A percentile compares a stretch with the other conserved stretches of the same genome.
Evolutionary conservation across 257 asterid genomes (phyloP).

Genomic region (Orobanche coerulescens): DNA sequence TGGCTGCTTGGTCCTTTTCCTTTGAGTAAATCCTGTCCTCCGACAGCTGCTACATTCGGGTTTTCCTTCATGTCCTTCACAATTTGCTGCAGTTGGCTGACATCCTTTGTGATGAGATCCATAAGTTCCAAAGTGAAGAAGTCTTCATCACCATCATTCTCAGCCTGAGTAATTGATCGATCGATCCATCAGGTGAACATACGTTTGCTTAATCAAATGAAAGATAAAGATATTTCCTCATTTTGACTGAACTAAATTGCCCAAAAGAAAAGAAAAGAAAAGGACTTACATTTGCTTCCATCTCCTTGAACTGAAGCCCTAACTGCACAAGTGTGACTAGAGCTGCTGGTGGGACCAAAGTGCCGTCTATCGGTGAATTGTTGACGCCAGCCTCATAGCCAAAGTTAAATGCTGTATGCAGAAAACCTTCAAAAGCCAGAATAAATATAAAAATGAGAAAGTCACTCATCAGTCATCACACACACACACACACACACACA

Average conservation of each 20-base stretch:
- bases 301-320: conserved; percentile 39
- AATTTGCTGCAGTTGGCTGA: conserved; percentile 21
- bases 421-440: conserved; percentile 22
- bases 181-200: no score
- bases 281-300: conserved; percentile 41
- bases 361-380: conserved; percentile 27
- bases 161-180: conserved; percentile 23
- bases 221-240: not conserved
- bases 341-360: conserved; percentile 35
- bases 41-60: conserved; percentile 13
- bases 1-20: conserved; percentile 13
- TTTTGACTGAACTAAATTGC: not conserved
- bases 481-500: not conserved
- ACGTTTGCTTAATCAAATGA: no score
- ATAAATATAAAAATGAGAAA: not conserved
- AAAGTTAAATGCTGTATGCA: conserved; percentile 38
- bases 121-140: conserved; percentile 27
- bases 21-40: conserved; percentile 20
- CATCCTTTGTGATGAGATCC: conserved; percentile 42
- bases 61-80: conserved; percentile 25
- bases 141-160: conserved; percentile 30
- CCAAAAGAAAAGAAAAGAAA: not conserved
- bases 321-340: conserved; percentile 33
- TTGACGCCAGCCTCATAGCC: conserved; percentile 32
- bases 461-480: not conserved